phyloP scores from a whole-genome alignment of 495 filamentous ascomycete genomes.

The Penicillium simplicissimum region DNA sequence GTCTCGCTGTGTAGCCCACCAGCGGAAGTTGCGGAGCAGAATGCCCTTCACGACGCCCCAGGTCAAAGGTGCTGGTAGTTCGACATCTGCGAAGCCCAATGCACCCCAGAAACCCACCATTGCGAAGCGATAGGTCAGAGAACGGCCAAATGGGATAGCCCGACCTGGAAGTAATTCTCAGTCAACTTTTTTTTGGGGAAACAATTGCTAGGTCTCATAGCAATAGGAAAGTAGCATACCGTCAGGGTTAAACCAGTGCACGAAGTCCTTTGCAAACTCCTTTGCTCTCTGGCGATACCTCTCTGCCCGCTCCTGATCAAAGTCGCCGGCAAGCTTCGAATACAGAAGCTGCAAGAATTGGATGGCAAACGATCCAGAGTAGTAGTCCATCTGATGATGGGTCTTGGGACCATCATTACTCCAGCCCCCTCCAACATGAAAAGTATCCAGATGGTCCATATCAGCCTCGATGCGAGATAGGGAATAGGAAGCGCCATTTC shows the following conservation, averaged over 20 bases:
- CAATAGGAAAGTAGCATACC: slow-evolving; percentile 33
- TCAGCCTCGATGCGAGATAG: slow-evolving; percentile 67
- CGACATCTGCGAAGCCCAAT: slow-evolving; percentile 70
- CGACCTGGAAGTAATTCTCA: slow-evolving; percentile 29
- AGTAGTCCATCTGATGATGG: slow-evolving; percentile 62
- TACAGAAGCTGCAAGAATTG: slow-evolving; percentile 77
- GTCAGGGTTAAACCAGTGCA: slow-evolving; percentile 71
- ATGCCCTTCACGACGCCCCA: slow-evolving; percentile 80
- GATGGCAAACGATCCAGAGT: slow-evolving; percentile 78
- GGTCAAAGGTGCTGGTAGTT: slow-evolving; percentile 66
- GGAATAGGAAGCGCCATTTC: slow-evolving; percentile 66
- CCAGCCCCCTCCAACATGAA: slow-evolving; percentile 74
- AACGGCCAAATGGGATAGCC: slow-evolving; percentile 73
- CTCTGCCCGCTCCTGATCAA: slow-evolving; percentile 65
- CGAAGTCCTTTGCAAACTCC: slow-evolving; percentile 65
- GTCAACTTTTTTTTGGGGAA: background rate
- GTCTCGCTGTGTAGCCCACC: slow-evolving; percentile 72
- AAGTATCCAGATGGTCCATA: slow-evolving; percentile 74
- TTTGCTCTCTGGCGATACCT: slow-evolving; percentile 68
- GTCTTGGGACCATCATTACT: slow-evolving; percentile 68
- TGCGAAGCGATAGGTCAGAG: slow-evolving; percentile 76
- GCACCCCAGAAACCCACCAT: slow-evolving; percentile 84
- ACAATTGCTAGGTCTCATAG: background rate
- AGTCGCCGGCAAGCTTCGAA: slow-evolving; percentile 67
- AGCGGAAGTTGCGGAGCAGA: slow-evolving; percentile 69